These are phyloP conservation scores for Leccinum truebloodii DNA, from an alignment of 768 basidiomycete species.

Conservation along the genomic window DNA sequence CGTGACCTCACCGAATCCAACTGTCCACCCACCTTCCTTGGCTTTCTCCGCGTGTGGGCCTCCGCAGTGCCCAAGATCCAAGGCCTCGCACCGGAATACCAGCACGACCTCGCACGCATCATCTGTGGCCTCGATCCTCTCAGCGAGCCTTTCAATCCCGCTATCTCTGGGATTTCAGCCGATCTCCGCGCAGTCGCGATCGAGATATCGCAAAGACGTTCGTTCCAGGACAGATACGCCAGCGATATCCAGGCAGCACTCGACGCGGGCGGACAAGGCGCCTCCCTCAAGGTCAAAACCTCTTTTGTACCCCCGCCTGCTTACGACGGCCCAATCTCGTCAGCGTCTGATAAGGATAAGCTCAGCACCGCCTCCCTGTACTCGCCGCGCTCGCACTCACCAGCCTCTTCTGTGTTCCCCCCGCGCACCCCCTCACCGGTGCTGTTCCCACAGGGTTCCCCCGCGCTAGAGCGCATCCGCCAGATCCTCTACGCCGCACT, in stretches of 20 bases:
- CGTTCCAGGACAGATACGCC: slow-evolving; percentile 81
- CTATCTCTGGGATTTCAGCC: slow-evolving; percentile 65
- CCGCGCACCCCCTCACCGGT: slow-evolving; percentile 51
- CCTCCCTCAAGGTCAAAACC: slow-evolving; percentile 45
- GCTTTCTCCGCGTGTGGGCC: slow-evolving; percentile 76
- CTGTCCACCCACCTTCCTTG: slow-evolving; percentile 66
- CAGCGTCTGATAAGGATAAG: slow-evolving; percentile 1
- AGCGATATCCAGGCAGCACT: slow-evolving; percentile 76
- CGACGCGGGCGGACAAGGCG: slow-evolving; percentile 52
- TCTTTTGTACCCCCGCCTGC: slow-evolving; percentile 72
- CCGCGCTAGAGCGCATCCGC: slow-evolving; percentile 75
- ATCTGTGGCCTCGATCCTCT: slow-evolving; percentile 64
- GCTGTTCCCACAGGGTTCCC: slow-evolving; percentile 37
- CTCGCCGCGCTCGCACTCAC: background rate
- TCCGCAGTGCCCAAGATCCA: slow-evolving; percentile 66
- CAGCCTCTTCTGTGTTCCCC: slow-evolving; percentile 33
- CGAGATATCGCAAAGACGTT: slow-evolving; percentile 81
- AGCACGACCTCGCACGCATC: slow-evolving; percentile 80
- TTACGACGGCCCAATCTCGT: slow-evolving; percentile 45
- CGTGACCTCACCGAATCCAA: slow-evolving; percentile 63
- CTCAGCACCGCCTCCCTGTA: background rate
- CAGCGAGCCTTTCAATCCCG: slow-evolving; percentile 39
- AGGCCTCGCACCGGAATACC: slow-evolving; percentile 55
- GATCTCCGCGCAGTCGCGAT: slow-evolving; percentile 85
- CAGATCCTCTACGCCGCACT: slow-evolving; percentile 86